Conservation (phyloP, 1,284 basidiomycete genomes). For the Moesziomyces sp. region DNA sequence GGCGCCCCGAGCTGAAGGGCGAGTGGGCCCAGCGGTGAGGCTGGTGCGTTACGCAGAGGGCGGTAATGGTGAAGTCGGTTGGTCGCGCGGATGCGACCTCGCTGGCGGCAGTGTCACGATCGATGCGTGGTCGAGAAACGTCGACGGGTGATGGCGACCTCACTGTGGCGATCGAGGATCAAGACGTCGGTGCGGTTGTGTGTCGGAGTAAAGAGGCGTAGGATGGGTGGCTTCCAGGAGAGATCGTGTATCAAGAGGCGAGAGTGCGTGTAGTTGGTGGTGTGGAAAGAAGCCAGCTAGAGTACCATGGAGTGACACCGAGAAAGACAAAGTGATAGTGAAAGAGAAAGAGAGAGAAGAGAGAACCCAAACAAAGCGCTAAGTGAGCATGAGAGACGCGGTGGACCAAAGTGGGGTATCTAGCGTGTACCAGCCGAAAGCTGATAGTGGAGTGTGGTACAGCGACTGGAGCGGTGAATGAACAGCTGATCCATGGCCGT, state of each 20-base stretch:
- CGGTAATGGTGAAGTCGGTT: conserved; percentile 34
- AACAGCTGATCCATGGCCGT: no score
- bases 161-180: neutral
- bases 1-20: conserved; percentile 21
- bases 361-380: neutral
- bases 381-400: neutral
- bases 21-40: conserved; percentile 40
- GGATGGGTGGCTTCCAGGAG: neutral
- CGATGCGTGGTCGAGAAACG: neutral
- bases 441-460: no score
- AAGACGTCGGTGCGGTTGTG: neutral
- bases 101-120: neutral
- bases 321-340: neutral
- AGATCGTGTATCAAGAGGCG: conserved; percentile 6
- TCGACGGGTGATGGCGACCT: no score
- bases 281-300: neutral
- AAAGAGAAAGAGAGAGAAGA: neutral
- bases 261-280: neutral
- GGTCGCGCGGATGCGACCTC: conserved; percentile 32
- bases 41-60: conserved; percentile 27
- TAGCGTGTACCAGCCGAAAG: no score
- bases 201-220: no score
- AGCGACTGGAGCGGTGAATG: no score
- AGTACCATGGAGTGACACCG: neutral
- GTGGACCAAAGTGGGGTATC: neutral